Evolutionary conservation across 495 filamentous ascomycete species (phyloP), one percentile per base, ranked within the genome.

Genomic region (Bacidia rubella): DNA sequence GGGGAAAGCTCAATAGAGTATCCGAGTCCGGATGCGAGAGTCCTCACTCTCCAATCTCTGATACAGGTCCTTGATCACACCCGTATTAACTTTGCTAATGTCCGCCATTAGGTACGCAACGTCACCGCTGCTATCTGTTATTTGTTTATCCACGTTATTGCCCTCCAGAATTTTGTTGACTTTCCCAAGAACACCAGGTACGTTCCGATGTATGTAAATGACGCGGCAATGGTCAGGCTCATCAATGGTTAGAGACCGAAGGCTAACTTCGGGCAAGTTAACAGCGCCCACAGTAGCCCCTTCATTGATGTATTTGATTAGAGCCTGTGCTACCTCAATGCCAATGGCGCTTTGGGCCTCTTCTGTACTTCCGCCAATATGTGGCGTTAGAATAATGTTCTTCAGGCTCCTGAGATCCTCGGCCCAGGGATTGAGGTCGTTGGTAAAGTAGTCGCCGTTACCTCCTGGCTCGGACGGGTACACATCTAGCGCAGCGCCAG

Each of bases 141-240:
- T 96, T 66, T 99, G 93, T 72, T 95, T 96, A 64, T 95, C 92
- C 55, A 99, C 88, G 63, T 99, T 99, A 69, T 99, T 90, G 52
- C 92, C 81, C 15, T 80, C 86, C 54, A 97, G 79, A 52, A 96
- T 85, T 59, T 88, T 83, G 70, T 97, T 99, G 45, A 98, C 88
- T 84, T 82, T 87, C 52, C 86, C 77, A 65, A 99, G 72, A 52
- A 99, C 92, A 68, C 92, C 92, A 27, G 92, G 92, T 51, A 95
- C 79, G 64, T 97, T 99, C 61, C 79, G 81, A 68, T 99, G 93
- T 61, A 99, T 92, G 67, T 87, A 99, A 62, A 96, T 85, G 49
- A 98, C 79, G 62, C 92, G 83, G 42, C 87, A 87, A 63, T 90
- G 83, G 66, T 90, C 80, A 44, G 83, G 79, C 68, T 96, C 86